Base-by-base conservation (phyloP, 2,329 filamentous ascomycete species). In the Sclerotinia sclerotiorum region DNA sequence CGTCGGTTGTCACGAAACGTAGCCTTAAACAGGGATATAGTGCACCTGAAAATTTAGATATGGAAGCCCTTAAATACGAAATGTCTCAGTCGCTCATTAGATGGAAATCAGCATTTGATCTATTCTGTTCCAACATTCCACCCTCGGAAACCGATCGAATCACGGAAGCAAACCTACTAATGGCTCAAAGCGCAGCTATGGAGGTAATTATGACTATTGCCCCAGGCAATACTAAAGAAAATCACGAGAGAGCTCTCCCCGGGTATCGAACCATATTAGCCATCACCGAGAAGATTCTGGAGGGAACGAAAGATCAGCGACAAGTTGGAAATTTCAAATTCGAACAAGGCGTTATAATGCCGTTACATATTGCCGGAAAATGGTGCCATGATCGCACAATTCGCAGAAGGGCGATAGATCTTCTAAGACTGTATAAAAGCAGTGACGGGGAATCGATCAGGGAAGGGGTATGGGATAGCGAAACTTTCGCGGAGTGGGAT, bases 401-500 rank as follows among this genome's bases (percentile, higher is more conserved):
- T 11, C 55, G 65, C n/a, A 39, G 1, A 11, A 39, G n/a, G 17
- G 65, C 65, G 17, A 52, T 67, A 24, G 17, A 42, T 19, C 44
- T 67, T 19, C 19, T 67, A 17, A 48, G 65, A 19, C n/a, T 24
- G 35, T 61, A 67, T 29, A 44, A 6, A 48, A 49, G 32, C 39
- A 21, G 60, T 27, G 46, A 67, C 19, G 65, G 65, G 29, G 44
- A 61, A 29, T 32, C 65, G 7, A 67, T 67, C 46, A 58, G 46
- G 19, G 65, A 67, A 29, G 65, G 65, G 17, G 55, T 62, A 2
- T 67, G 55, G 65, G 42, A 67, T 61, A 67, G 65, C 35, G 55
- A 21, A 11, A 44, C 11, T n/a, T 42, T 67, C 42, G 55, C 65
- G 4, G 32, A 51, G 24, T 62, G 65, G 55, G n/a, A 67, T 42